phyloP scores from a whole-genome alignment of 257 asterid genomes.

The Leptodermis oblonga region DNA sequence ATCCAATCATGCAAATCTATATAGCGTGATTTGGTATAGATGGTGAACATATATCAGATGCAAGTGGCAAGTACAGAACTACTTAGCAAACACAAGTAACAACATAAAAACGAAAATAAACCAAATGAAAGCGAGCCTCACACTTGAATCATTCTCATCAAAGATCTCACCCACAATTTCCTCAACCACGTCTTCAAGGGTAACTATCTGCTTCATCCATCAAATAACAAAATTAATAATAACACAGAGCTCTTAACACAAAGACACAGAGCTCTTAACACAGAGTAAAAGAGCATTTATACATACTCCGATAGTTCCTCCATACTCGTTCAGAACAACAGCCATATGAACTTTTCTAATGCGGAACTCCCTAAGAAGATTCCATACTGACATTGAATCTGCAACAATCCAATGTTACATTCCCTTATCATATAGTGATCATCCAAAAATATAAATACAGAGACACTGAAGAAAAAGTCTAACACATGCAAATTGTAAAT shows the following conservation, averaged over 20 bases:
- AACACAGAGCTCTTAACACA: background rate
- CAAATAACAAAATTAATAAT: constrained; percentile 1
- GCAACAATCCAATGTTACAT: constrained; percentile 26
- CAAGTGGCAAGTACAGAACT: background rate
- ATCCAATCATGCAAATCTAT: background rate
- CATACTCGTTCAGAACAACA: constrained; percentile 95
- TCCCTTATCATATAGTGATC: background rate
- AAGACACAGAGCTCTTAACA: constrained; percentile 9
- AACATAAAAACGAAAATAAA: background rate
- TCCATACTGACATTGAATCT: constrained; percentile 99
- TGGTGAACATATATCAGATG: background rate
- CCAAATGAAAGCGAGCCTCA: constrained; percentile 31
- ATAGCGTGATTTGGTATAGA: background rate
- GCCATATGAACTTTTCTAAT: constrained; percentile 99
- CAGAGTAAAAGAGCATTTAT: constrained; percentile 9
- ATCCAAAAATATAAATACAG: background rate
- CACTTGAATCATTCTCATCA: constrained; percentile 97
- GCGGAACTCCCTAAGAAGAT: constrained; percentile 98
- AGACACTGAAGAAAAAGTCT: background rate
- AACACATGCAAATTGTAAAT: constrained; percentile 6
- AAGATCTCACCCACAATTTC: constrained; percentile 98
- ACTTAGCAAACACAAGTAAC: no score
- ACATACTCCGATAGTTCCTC: constrained; percentile 98
- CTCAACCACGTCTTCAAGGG: constrained; percentile 99
- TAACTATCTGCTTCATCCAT: constrained; percentile 63